Evolutionary conservation across 2,329 filamentous ascomycete genomes (phyloP), one percentile per base, ranked within the genome.

Genomic region (Botrytis medusae): DNA sequence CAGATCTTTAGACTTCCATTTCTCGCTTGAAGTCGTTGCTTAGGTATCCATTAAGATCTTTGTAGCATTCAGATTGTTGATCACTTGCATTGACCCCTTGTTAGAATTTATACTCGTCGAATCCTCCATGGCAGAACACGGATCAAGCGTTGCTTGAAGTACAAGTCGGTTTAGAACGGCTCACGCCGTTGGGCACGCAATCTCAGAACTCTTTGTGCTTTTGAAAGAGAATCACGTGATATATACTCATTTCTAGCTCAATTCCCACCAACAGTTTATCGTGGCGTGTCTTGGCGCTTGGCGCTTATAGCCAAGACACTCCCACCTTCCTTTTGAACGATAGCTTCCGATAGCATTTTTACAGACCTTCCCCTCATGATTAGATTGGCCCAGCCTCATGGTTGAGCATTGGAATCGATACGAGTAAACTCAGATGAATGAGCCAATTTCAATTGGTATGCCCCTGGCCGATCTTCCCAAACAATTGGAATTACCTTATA

Each of bases 281-380:
- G 34, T 68, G 37, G 70, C 48, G 51, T 59, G 46, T 9, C 70
- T 68, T 72, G 62, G 62, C 70, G 37, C 71, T 71, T 71, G 59
- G 59, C 59, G 69, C 32, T 40, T 64, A 25, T 46, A 8, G 57
- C 69, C 59, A 71, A 71, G 69, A 51, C 22, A 29, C 25, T 63
- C 32, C 42, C 59, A 71, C 69, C 69, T 71, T 25, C 69, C 51
- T n/a, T 57, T 72, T 72, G 14, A 6, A 42, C 42, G n/a, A 68
- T 65, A 61, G 48, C 37, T 72, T 34, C n/a, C 37, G 37, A 60
- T 68, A 72, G 48, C 51, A 68, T 20, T 29, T 57, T 51, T 16
- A 48, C 44, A 25, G 60, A 71, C 61, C 44, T 72, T 67, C 60
- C 61, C n/a, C 60, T 72, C 69, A 54, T 42, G 62, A 42, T 29